Evolutionary conservation across 1,284 basidiomycete species (phyloP).

Genomic region (Trichosporon sp.): DNA sequence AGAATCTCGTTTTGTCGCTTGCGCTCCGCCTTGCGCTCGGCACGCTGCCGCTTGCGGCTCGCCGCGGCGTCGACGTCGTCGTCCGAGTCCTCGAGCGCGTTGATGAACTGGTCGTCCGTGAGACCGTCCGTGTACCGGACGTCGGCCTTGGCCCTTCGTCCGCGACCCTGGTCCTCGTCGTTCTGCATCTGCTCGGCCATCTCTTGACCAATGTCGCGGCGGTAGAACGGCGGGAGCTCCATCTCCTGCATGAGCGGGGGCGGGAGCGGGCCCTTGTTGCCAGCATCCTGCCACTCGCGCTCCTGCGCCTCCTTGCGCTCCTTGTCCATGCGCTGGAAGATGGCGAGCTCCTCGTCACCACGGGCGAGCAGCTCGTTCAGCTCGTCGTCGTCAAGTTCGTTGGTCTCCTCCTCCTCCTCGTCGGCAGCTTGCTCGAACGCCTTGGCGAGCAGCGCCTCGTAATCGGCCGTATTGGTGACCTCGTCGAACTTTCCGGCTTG

Average conservation of each 20-base stretch:
- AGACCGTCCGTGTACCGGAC: slow-evolving; percentile 95
- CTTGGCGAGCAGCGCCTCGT: slow-evolving; percentile 88
- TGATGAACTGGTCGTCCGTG: slow-evolving; percentile 89
- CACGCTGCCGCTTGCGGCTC: slow-evolving; percentile 44
- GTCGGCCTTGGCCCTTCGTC: slow-evolving; percentile 76
- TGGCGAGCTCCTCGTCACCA: slow-evolving; percentile 72
- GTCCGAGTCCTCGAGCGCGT: slow-evolving; percentile 79
- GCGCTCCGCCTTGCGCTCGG: slow-evolving; percentile 45
- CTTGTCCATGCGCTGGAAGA: slow-evolving; percentile 84
- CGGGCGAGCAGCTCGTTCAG: slow-evolving; percentile 92
- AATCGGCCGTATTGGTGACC: slow-evolving; percentile 96
- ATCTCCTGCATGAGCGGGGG: slow-evolving; percentile 79
- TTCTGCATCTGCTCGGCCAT: slow-evolving; percentile 54
- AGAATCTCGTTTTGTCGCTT: slow-evolving; percentile 49
- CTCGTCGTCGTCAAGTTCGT: slow-evolving; percentile 96
- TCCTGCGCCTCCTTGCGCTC: slow-evolving; percentile 74
- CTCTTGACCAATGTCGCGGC: slow-evolving; percentile 61
- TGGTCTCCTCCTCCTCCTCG: slow-evolving; percentile 87
- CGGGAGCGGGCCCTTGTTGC: slow-evolving; percentile 78
- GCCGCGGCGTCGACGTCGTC: slow-evolving; percentile 70
- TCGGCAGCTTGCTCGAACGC: slow-evolving; percentile 64
- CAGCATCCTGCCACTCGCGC: slow-evolving; percentile 72
- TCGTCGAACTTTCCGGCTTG: slow-evolving; percentile 99
- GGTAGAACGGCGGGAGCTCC: slow-evolving; percentile 92
- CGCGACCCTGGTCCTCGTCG: slow-evolving; percentile 76